Conservation (phyloP, 345 rosid genomes). For the Heritiera littoralis region DNA sequence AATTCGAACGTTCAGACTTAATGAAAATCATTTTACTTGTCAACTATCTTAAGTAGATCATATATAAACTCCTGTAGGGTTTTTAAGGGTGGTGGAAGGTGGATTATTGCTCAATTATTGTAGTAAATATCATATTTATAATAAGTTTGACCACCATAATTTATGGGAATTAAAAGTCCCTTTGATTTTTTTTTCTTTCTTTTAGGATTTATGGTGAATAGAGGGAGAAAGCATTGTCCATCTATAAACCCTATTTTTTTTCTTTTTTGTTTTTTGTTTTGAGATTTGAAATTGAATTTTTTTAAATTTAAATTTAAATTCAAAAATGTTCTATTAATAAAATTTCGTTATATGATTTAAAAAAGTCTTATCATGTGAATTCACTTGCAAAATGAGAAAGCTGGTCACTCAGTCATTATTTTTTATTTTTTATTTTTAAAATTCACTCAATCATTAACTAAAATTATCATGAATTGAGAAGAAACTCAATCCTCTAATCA, state of each 20-base stretch:
- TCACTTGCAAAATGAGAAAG: background rate
- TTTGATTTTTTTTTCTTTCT: too few relatives aligned
- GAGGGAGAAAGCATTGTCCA: too few relatives aligned
- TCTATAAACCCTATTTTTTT: too few relatives aligned
- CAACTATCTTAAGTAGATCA: background rate
- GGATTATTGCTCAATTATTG: background rate
- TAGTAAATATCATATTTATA: background rate
- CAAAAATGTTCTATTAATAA: background rate
- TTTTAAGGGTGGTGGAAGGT: background rate
- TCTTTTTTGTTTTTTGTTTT: too few relatives aligned
- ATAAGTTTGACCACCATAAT: background rate
- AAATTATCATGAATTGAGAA: background rate
- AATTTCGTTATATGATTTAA: background rate
- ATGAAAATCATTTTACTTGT: too few relatives aligned
- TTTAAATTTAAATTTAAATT: too few relatives aligned
- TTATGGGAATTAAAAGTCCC: background rate
- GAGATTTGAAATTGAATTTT: too few relatives aligned
- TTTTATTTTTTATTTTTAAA: too few relatives aligned
- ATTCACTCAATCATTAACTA: background rate
- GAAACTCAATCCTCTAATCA: background rate
- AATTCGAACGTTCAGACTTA: too few relatives aligned
- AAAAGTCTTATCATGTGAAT: background rate
- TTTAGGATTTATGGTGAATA: too few relatives aligned
- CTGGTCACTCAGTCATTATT: background rate
- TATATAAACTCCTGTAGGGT: background rate